A percentile compares a stretch with the other conserved stretches of the same genome.
phyloP scores from a whole-genome alignment of 2,329 filamentous ascomycete genomes.

The Coniochaeta hoffmannii region DNA sequence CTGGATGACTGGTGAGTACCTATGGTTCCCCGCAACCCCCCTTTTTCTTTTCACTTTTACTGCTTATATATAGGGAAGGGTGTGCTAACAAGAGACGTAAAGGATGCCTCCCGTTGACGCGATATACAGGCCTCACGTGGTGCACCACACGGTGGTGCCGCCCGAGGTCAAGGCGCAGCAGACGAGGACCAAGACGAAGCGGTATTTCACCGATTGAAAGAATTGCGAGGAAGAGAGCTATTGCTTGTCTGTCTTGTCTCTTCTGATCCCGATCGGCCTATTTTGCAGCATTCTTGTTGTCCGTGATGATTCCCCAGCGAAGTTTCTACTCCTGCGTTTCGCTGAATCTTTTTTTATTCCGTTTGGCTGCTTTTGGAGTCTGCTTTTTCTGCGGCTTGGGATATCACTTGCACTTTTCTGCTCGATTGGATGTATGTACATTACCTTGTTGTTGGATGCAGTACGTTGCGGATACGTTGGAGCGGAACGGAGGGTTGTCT shows the following conservation, averaged over 20 bases:
- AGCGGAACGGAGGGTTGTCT: too few relatives aligned
- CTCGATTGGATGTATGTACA: not conserved
- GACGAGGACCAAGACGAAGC: slow-evolving; percentile 57
- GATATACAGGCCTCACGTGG: slow-evolving; percentile 84
- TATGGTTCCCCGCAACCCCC: not conserved
- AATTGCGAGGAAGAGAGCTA: not conserved
- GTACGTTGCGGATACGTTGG: too few relatives aligned
- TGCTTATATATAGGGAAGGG: not conserved
- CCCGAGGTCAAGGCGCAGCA: slow-evolving; percentile 64
- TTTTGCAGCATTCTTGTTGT: not conserved
- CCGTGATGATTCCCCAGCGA: not conserved
- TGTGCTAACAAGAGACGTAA: slow-evolving; percentile 11
- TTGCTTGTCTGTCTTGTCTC: not conserved
- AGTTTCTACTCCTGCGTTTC: not conserved
- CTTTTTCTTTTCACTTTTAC: not conserved
- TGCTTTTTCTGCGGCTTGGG: not conserved
- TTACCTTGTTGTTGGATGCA: too few relatives aligned
- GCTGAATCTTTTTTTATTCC: not conserved
- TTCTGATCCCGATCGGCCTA: not conserved
- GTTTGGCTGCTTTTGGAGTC: not conserved
- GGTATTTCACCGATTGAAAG: slow-evolving; percentile 56
- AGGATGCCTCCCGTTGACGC: slow-evolving; percentile 84
- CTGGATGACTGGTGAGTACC: slow-evolving; percentile 70
- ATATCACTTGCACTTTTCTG: not conserved
- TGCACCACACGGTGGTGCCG: slow-evolving; percentile 75